phyloP scores from a whole-genome alignment of 495 filamentous ascomycete genomes.

The Penicillium ucsense region DNA sequence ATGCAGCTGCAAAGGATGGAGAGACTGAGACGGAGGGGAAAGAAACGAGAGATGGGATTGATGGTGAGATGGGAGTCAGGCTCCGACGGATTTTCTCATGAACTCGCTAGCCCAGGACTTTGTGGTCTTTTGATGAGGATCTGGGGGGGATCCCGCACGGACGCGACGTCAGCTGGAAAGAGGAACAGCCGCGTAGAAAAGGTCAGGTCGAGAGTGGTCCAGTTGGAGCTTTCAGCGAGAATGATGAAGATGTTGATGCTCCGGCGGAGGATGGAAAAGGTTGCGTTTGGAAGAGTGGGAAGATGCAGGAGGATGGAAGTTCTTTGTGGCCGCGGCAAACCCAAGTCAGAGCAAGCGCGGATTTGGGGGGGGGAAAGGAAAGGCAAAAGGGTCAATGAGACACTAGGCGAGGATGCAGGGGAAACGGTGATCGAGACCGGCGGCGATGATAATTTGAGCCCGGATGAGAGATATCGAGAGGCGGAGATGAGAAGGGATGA shows the following conservation, averaged over 20 bases:
- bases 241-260: slow-evolving; percentile 9
- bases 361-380: neutral
- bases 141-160: slow-evolving; percentile 11
- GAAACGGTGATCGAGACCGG: neutral
- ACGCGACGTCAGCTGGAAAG: slow-evolving; percentile 18
- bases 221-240: neutral
- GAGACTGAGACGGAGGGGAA: too few species aligned
- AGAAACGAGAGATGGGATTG: slow-evolving; percentile 1
- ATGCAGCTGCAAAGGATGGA: too few species aligned
- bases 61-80: slow-evolving; percentile 6
- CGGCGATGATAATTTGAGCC: slow-evolving; percentile 2
- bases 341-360: slow-evolving; percentile 26
- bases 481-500: neutral
- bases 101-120: slow-evolving; percentile 17
- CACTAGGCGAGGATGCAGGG: slow-evolving; percentile 19
- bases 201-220: too few species aligned
- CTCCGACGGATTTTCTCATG: slow-evolving; percentile 7
- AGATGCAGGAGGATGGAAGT: slow-evolving; percentile 17
- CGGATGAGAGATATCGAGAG: slow-evolving; percentile 4
- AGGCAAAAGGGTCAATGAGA: too few species aligned
- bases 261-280: slow-evolving; percentile 13
- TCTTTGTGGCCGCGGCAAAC: slow-evolving; percentile 17
- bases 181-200: too few species aligned
- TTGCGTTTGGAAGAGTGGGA: slow-evolving; percentile 21
- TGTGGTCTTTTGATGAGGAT: neutral